Evolutionary conservation across 2,329 filamentous ascomycete species (phyloP), one percentile per base, ranked within the genome.

Genomic region (Xylaria digitata): DNA sequence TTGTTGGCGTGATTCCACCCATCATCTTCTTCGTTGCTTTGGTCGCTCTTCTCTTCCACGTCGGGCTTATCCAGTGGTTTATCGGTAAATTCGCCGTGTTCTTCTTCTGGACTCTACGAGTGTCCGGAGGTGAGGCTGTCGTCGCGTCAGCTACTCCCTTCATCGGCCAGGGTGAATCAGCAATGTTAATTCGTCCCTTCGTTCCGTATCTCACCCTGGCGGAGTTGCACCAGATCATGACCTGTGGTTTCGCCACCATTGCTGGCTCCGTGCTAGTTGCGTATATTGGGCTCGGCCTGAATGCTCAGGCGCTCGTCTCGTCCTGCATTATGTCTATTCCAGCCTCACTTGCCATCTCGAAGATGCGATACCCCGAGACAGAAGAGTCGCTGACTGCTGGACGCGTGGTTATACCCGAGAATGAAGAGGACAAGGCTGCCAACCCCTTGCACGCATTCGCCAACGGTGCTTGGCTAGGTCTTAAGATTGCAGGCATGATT

Each of bases 241-340:
- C 90, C 61, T 96, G 91, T 71, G 94, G 94, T 69, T 97, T 96
- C 74, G 94, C 94, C 26, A 97, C 94, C 53, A 97, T 97, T 74
- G 92, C 94, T 13, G 94, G 94, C 68, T 93, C 90, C 74, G 92
- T 96, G 13, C 83, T 97, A 43, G 90, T 96, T 32, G 92, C 92
- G 15, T 97, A 97, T 79, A 94, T 97, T 70, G 83, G 85, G 32
- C 88, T 97, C 74, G 94, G 94, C 46, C 85, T 97, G 62, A 96
- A 94, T 78, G 84, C 92, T 0, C 91, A 96, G 78, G 94, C 92
- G 2, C 84, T 97, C 53, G 91, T 97, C 32, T 97, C 93, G 1
- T 94, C 92, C 7, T 97, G 94, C 77, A 94, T 97, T 78, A 97
- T 97, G 94, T 94, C 91, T 74, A 97, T 97, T 70, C 94, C 94